Evolutionary conservation across 768 basidiomycete species (phyloP).

Genomic region (Grammothele lineata): DNA sequence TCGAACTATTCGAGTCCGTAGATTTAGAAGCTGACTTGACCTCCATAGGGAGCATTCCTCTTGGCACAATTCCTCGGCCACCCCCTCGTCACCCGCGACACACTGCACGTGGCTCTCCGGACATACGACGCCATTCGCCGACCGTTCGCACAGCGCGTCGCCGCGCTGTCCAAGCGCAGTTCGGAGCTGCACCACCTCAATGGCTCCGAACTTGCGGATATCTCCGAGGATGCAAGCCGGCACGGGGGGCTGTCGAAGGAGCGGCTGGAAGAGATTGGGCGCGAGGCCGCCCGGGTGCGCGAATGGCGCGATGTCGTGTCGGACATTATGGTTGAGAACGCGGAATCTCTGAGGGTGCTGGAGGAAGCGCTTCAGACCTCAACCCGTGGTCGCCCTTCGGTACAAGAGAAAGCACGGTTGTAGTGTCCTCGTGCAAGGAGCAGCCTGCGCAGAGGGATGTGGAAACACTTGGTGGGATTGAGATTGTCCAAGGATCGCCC

Average conservation of each 20-base stretch:
- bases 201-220: not conserved
- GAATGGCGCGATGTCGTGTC: not conserved
- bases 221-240: not conserved
- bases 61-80: slow-evolving; percentile 27
- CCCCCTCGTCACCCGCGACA: slow-evolving; percentile 15
- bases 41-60: slow-evolving; percentile 24
- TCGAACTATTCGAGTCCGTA: too few relatives aligned
- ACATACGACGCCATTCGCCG: slow-evolving; percentile 29
- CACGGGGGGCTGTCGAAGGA: not conserved
- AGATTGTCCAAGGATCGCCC: too few relatives aligned
- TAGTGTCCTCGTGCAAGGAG: too few relatives aligned
- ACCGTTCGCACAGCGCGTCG: slow-evolving; percentile 25
- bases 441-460: too few relatives aligned
- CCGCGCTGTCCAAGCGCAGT: not conserved
- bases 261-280: not conserved
- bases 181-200: slow-evolving; percentile 25
- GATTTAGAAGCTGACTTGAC: not conserved
- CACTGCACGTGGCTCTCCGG: slow-evolving; percentile 23
- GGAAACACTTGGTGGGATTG: too few relatives aligned
- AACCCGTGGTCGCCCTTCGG: too few relatives aligned
- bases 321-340: not conserved
- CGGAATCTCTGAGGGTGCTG: not conserved
- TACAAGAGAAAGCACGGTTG: too few relatives aligned
- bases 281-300: not conserved
- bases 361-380: too few relatives aligned